phyloP scores from a whole-genome alignment of 2,329 filamentous ascomycete species.

The Aspergillus thermomutatus region DNA sequence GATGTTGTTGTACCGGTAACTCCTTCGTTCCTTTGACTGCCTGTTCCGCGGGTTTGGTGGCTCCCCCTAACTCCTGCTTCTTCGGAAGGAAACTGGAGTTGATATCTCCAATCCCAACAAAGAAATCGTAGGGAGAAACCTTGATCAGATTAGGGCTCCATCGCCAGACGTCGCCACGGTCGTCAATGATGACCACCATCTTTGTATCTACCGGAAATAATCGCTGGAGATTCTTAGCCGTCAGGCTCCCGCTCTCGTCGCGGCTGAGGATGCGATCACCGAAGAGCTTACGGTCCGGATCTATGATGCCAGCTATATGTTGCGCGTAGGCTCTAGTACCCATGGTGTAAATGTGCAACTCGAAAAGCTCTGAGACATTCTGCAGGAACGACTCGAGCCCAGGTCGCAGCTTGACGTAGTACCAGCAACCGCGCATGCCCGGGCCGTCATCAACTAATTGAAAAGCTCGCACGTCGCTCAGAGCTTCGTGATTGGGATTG shows the following conservation, averaged over 20 bases:
- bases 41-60: constrained; percentile 38
- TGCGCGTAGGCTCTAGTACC: constrained; percentile 94
- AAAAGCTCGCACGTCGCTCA: constrained; percentile 85
- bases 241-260: constrained; percentile 93
- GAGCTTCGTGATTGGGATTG: constrained; percentile 86
- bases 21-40: constrained; percentile 24
- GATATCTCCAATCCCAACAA: constrained; percentile 96
- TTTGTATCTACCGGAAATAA: constrained; percentile 95
- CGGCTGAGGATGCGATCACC: constrained; percentile 93
- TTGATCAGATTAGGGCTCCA: constrained; percentile 93
- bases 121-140: constrained; percentile 94
- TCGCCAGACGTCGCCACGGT: constrained; percentile 92
- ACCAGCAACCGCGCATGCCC: constrained; percentile 75
- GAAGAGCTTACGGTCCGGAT: constrained; percentile 84
- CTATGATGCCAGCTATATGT: constrained; percentile 87
- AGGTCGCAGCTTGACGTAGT: constrained; percentile 97
- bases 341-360: constrained; percentile 99
- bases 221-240: constrained; percentile 82
- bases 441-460: constrained; percentile 84
- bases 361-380: constrained; percentile 75
- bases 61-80: constrained; percentile 52
- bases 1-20: constrained; percentile 21
- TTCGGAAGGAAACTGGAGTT: constrained; percentile 96
- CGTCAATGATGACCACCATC: constrained; percentile 99
- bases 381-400: constrained; percentile 78